Base-by-base conservation (phyloP, 305 asterid genomes). In the Fraxinus paxiana region DNA sequence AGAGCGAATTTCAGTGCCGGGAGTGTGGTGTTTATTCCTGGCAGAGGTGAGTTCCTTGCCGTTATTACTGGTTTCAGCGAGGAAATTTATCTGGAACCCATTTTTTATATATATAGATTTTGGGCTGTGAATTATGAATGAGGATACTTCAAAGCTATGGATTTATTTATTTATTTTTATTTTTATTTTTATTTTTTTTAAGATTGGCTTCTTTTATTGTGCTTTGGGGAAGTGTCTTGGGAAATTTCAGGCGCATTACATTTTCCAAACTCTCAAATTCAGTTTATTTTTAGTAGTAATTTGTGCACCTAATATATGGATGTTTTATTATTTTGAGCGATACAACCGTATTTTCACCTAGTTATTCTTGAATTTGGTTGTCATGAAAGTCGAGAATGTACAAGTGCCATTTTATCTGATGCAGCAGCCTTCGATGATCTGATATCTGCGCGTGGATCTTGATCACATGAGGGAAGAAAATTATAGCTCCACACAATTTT, bases 1-100 rank as follows among this genome's bases (percentile, higher is more conserved):
- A 54, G 84, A 2, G 91, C 82, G 22, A 81, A 88, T 87, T 86
- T 89, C 79, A 87, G 77, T 75, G 70, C 88, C 1, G 93, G 91
- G 79, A 48, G 69, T 17, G 92, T 94, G 83, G 83, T 94, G 79
- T 95, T 59, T 87, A 54, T 95, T 80, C 99, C 99, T 8, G 96
- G 89, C 12, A 92, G 73, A 94, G 98, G 99, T 92, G 48, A 82
- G 86, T 65, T 80, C 75, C 31, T 79, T 15, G 63, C 22, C 38
- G 72, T 17, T 51, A 51, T 9, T n/a, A n/a, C n/a, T n/a, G 34
- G 30, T 24, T 63, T 63, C 30, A 61, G 71, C 1, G 70, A 61
- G 2, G 71, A 61, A 61, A 61, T 24, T 63, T 22, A 65, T 4
- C 73, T 35, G 34, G 54, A 51, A n/a, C 17, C 20, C 24, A 77